Base-by-base conservation (phyloP, 2,329 filamentous ascomycete species). In the Ophiocordyceps camponoti-floridani region DNA sequence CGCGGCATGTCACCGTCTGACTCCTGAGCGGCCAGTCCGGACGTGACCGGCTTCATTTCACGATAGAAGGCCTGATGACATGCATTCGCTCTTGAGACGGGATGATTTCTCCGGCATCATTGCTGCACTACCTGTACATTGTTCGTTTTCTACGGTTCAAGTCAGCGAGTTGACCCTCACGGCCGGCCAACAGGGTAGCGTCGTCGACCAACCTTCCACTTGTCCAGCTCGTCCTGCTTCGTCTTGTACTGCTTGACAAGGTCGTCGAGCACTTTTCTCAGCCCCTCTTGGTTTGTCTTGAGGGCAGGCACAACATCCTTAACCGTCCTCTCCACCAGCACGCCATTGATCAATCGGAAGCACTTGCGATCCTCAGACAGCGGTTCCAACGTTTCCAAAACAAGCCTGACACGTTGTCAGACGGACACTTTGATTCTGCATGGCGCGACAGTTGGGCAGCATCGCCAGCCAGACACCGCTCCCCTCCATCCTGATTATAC, bases 331-430 rank as follows among this genome's bases (percentile, higher is more conserved):
- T 98, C 91, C 45, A 94, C 85, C 47, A 98, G 69, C 23, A 96
- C 88, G 41, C 91, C 91, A 62, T 98, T 96, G 62, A 98, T 93
- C 76, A 98, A 86, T 54, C 91, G 88, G 67, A 96, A 98, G 66
- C 89, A 96, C 68, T 95, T 98, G 56, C 91, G 84, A 52, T 94
- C 83, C 50, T 72, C 74, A 1, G 84, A 72, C 23, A 96, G 74
- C 41, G 88, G 88, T 47, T 82, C 75, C 50, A 98, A 68, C 4
- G 89, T 96, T 59, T 96, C 89, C 44, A 96, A 75, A 31, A 98
- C 91, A 52, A 96, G 83, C 64, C 91, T 96, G 53, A 19, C 5
- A 18, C 42, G 45, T 18, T 11, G 16, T 26, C 6, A 46, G 12
- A 48, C 18, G 12, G 18, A 10, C 51, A 50, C 50, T 45, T 52